Conservation (phyloP, 345 rosid species). For the Acer negundo region DNA sequence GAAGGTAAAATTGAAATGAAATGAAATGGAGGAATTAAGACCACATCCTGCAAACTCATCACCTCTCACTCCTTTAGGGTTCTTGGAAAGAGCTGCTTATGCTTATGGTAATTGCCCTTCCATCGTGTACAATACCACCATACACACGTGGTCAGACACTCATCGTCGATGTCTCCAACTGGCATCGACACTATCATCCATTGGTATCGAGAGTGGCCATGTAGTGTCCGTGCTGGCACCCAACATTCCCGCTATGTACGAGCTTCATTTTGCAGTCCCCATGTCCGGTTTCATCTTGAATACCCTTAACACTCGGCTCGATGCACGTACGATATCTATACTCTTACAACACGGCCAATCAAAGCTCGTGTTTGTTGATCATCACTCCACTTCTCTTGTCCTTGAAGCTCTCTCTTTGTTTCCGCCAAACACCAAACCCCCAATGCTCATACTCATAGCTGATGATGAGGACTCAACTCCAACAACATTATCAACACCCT, state of each 20-base stretch:
- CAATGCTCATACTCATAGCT: constrained; percentile 39
- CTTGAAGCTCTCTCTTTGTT: constrained; percentile 50
- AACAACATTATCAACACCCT: background rate
- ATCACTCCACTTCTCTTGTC: constrained; percentile 23
- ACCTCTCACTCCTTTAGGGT: constrained; percentile 54
- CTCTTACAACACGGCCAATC: constrained; percentile 54
- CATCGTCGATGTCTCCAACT: constrained; percentile 63
- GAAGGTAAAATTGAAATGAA: background rate
- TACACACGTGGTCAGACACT: constrained; percentile 57
- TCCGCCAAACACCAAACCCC: constrained; percentile 26
- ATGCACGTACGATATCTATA: constrained; percentile 46
- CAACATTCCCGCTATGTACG: constrained; percentile 58
- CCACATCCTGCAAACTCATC: constrained; percentile 48
- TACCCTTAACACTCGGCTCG: constrained; percentile 60
- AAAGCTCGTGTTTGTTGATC: constrained; percentile 62
- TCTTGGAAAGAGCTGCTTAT: constrained; percentile 56
- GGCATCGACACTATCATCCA: constrained; percentile 51
- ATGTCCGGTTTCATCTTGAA: constrained; percentile 65
- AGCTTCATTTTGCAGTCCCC: constrained; percentile 71
- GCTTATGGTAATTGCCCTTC: constrained; percentile 56
- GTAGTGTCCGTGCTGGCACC: constrained; percentile 64
- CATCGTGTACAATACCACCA: constrained; percentile 39
- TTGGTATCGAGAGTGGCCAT: constrained; percentile 42
- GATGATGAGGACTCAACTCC: constrained; percentile 20
- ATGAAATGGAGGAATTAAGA: constrained; percentile 25